Evolutionary conservation across 2,329 filamentous ascomycete species (phyloP), one percentile per base, ranked within the genome.

Genomic region (Immersiporthe knoxdaviesiana): DNA sequence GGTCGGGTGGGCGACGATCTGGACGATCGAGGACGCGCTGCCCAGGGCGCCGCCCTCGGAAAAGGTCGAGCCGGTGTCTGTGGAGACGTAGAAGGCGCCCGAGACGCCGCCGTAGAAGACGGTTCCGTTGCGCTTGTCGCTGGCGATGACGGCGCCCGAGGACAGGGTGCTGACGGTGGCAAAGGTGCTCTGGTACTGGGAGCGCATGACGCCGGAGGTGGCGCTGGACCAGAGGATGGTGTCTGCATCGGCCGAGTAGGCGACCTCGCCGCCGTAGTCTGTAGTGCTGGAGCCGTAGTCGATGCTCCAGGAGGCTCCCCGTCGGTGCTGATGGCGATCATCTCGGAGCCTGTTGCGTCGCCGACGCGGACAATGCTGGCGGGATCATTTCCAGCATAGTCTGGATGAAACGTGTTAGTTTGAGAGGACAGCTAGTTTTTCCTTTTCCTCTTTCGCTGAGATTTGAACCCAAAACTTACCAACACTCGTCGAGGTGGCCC

Each of bases 1-100:
- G 7, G 83, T 81, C 0, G 88, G 88, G 71, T 90, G 83, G 0
- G 81, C 82, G 21, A 85, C 85, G 12, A 91, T 82, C 44, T 84
- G 82, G 52, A 88, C 88, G 68, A 91, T 79, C 24, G 79, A 75
- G 2, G 77, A 81, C 3, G 79, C 81, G n/a, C 78, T 78, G 3
- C 76, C 78, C 0, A 85, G 75, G 0, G 79, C 73, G 0, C 79
- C 78, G 0, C 72, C 77, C 10, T 78, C 75, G 4, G 79, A 73
- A 72, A 88, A 88, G 10, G 82, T 83, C 0, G 78, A 73, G 0
- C 81, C 86, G 0, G 77, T 78, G 73, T 88, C 77, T 11, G 79
- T 82, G 18, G 85, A 88, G 18, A 85, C 80, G 72, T 87, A 88
- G 73, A 88, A 84, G 3, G 73, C 77, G 0, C 79, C 76, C 0